phyloP scores from a whole-genome alignment of 176 grass and related monocot genomes.

The maize (Zea mays) region DNA sequence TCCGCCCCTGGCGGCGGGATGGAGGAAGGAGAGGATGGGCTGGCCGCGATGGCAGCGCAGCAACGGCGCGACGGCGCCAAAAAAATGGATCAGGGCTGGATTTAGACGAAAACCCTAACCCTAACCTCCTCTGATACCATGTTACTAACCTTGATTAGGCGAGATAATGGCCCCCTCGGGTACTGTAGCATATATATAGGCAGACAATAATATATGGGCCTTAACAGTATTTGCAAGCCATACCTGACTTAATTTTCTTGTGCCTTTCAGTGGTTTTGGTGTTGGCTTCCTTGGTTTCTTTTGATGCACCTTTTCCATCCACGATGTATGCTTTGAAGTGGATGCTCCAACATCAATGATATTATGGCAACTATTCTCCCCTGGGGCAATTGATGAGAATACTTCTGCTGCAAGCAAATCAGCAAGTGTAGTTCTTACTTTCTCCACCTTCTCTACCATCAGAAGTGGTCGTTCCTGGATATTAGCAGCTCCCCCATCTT shows the following conservation, averaged over 20 bases:
- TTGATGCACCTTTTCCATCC: constrained; percentile 49
- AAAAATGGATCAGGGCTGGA: too few species aligned
- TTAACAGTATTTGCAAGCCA: too few species aligned
- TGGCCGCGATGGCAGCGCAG: too few species aligned
- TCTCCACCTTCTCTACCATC: constrained; percentile 67
- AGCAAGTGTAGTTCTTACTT: constrained; percentile 86
- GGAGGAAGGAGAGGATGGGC: too few species aligned
- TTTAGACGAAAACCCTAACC: too few species aligned
- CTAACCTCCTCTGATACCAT: too few species aligned
- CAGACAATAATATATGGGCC: too few species aligned
- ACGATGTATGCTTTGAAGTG: constrained; percentile 39
- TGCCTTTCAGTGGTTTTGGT: constrained; percentile 35
- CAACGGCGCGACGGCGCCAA: too few species aligned
- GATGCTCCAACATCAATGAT: constrained; percentile 11
- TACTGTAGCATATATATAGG: too few species aligned
- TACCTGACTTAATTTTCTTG: constrained; percentile 75
- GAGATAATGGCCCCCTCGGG: too few species aligned
- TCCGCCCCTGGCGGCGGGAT: too few species aligned
- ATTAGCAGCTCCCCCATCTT: constrained; percentile 43
- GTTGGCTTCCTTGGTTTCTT: constrained; percentile 53
- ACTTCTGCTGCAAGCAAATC: constrained; percentile 89
- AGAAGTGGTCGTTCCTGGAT: constrained; percentile 77
- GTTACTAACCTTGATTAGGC: too few species aligned
- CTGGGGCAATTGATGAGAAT: constrained; percentile 38
- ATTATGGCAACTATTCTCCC: constrained; percentile 35